phyloP scores from a whole-genome alignment of 2,329 filamentous ascomycete genomes.

The Talaromyces sp. region DNA sequence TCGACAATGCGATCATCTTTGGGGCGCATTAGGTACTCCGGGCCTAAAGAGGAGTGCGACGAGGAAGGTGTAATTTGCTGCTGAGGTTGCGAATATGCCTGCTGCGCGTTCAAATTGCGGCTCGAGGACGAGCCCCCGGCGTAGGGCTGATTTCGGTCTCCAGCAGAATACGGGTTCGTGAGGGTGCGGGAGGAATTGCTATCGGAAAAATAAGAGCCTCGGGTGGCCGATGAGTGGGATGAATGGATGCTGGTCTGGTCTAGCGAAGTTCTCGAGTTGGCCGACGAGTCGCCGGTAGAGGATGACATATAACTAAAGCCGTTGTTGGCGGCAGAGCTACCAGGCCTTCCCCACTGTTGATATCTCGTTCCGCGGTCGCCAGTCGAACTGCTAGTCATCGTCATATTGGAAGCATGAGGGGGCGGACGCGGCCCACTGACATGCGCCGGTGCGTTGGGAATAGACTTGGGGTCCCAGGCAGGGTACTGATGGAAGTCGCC shows the following conservation, averaged over 20 bases:
- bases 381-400: slow-evolving; percentile 65
- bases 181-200: slow-evolving; percentile 43
- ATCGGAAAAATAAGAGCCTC: slow-evolving; percentile 53
- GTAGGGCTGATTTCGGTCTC: slow-evolving; percentile 26
- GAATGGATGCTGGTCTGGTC: slow-evolving; percentile 63
- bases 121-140: slow-evolving; percentile 18
- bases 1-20: slow-evolving; percentile 69
- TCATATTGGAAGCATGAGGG: slow-evolving; percentile 48
- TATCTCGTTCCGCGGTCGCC: slow-evolving; percentile 65
- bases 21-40: slow-evolving; percentile 37
- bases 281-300: slow-evolving; percentile 47
- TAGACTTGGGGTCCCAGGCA: slow-evolving; percentile 54
- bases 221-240: slow-evolving; percentile 52
- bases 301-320: slow-evolving; percentile 46
- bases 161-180: slow-evolving; percentile 29
- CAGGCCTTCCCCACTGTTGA: slow-evolving; percentile 68
- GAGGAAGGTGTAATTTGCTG: slow-evolving; percentile 18
- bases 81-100: slow-evolving; percentile 22
- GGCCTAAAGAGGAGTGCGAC: slow-evolving; percentile 22
- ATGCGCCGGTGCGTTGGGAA: slow-evolving; percentile 48
- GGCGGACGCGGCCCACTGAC: slow-evolving; percentile 57
- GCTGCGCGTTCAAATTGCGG: slow-evolving; percentile 25
- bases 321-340: slow-evolving; percentile 50
- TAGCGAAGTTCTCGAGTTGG: slow-evolving; percentile 52
- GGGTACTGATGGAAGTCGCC: slow-evolving; percentile 88